Base-by-base conservation (phyloP, 192 early-diverging fungal species). In the Coemansia sp. region DNA sequence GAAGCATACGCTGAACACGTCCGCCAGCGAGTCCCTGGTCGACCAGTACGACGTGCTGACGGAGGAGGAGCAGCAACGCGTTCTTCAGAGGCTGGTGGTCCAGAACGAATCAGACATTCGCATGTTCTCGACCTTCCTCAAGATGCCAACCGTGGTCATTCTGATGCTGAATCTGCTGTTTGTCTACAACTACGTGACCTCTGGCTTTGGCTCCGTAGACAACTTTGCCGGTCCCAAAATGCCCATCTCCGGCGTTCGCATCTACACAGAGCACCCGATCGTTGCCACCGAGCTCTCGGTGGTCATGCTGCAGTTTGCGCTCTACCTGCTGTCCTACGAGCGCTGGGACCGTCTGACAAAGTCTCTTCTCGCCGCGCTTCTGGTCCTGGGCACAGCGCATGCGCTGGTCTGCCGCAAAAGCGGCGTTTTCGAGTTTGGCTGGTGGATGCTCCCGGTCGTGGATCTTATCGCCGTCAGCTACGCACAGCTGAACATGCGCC, bases 401-500 rank as follows among this genome's bases (percentile, higher is more conserved):
- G 60, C 69, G 34, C n/a, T 71, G 29, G 6, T n/a, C 4, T 71
- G 77, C 54, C 40, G 20, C 36, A 68, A 60, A 38, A 68, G 54
- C 29, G 72, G 72, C 7, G 10, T 62, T 30, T 31, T 61, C 0
- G 77, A 80, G 59, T 33, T 74, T 29, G 10, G 63, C 10, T 80
- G 77, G 77, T 80, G 77, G 77, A 40, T 68, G 8, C 38, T 80
- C 30, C 77, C 77, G 0, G 64, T 48, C 3, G 18, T 74, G 40
- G 70, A 74, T 38, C 66, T 80, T 22, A 62, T 57, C 7, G 33
- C 73, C 34, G 65, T 50, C 3, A 56, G 72, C 45, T 80, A 71
- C 25, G 77, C 72, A 0, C 77, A 80, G 49, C 63, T 80, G 7
- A 80, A 80, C 54, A 80, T 80, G 77, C 49, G 72, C 6, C 71